phyloP scores from a whole-genome alignment of 176 grass and related monocot species.

The Leersia perrieri region DNA sequence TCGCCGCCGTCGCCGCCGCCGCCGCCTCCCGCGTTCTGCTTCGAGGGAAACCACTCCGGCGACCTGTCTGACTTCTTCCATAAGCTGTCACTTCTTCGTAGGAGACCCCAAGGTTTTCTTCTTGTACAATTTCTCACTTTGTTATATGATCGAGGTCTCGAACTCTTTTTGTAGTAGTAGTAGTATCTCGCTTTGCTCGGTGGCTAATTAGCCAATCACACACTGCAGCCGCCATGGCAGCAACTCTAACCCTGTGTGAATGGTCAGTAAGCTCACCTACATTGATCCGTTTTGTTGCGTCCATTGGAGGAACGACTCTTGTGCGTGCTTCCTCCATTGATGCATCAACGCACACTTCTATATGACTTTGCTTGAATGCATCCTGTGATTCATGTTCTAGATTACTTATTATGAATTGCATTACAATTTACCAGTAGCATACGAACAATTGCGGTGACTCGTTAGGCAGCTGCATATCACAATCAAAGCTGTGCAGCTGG shows the following conservation, averaged over 20 bases:
- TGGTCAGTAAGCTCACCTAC: constrained; percentile 62
- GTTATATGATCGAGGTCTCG: background rate
- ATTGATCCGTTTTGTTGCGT: constrained; percentile 39
- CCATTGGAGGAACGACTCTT: constrained; percentile 24
- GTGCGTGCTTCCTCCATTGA: constrained; percentile 5
- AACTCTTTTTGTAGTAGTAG: background rate
- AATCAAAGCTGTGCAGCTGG: constrained; percentile 17
- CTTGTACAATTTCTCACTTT: background rate
- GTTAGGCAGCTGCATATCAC: background rate
- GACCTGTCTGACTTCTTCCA: background rate
- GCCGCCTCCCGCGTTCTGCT: background rate
- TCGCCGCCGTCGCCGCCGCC: background rate
- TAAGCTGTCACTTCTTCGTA: background rate
- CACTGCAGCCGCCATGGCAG: constrained; percentile 25
- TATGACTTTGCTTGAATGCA: background rate
- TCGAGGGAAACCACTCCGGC: background rate
- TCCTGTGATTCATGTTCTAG: background rate
- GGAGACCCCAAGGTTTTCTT: background rate
- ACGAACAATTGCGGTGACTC: background rate
- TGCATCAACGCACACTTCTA: constrained; percentile 29
- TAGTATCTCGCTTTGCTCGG: background rate
- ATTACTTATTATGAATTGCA: background rate
- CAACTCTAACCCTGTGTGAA: constrained; percentile 42
- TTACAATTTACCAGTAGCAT: background rate
- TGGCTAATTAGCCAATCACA: constrained; percentile 70